Evolutionary conservation across 2,329 filamentous ascomycete genomes (phyloP).

Genomic region (Myotisia sp.): DNA sequence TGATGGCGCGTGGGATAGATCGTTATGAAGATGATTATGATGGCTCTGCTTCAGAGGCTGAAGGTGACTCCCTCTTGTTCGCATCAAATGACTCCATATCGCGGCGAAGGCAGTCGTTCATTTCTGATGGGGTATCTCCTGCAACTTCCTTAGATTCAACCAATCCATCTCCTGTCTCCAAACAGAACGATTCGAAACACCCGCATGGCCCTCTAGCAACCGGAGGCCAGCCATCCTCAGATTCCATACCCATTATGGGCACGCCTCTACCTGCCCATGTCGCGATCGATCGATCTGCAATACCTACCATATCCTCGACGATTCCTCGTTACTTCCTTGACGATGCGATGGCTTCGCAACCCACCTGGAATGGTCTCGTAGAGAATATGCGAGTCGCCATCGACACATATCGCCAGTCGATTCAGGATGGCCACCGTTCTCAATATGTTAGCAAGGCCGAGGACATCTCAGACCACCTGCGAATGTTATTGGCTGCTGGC

Average conservation of each 20-base stretch:
- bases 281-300: conserved; percentile 37
- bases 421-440: conserved; percentile 65
- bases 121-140: conserved; percentile 60
- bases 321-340: conserved; percentile 81
- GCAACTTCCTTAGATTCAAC: conserved; percentile 87
- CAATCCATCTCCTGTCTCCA: conserved; percentile 49
- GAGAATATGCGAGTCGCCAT: conserved; percentile 87
- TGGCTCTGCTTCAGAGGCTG: conserved; percentile 74
- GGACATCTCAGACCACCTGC: conserved; percentile 92
- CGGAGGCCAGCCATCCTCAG: conserved; percentile 14
- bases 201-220: conserved; percentile 10
- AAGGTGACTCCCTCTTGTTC: conserved; percentile 60
- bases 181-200: conserved; percentile 39
- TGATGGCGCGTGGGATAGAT: conserved; percentile 71
- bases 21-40: conserved; percentile 87
- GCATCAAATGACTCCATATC: conserved; percentile 54
- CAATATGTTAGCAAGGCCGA: conserved; percentile 93
- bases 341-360: conserved; percentile 54
- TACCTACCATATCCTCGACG: conserved; percentile 31
- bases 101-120: conserved; percentile 51
- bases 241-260: conserved; percentile 10
- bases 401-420: conserved; percentile 79
- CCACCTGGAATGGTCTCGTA: conserved; percentile 81
- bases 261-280: conserved; percentile 30
- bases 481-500: conserved; percentile 82